Base-by-base conservation (phyloP, 768 basidiomycete species). In the Trametes villosa region DNA sequence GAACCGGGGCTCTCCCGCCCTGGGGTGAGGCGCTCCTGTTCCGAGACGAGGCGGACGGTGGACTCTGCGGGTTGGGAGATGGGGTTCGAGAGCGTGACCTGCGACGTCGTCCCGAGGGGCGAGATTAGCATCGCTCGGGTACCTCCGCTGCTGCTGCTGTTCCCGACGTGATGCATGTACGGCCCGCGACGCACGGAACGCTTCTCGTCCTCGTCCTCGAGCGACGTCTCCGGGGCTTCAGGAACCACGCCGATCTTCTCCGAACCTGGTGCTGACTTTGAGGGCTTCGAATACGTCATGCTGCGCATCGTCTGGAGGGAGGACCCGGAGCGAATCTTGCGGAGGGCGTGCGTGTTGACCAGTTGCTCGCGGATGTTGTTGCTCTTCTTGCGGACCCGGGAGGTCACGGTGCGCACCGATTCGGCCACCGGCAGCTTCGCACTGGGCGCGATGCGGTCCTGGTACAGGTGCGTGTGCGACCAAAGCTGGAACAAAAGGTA, bases 401-500 rank as follows among this genome's bases (percentile, higher is more conserved):
- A 18, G 3, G 63, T 65, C 7, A 63, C 51, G 7, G 59, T 56
- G n/a, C 67, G 67, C 0, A 67, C 59, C 9, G 67, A 65, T 9
- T 48, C 59, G 6, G 59, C 57, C n/a, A 53, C 63, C 52, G 60
- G 57, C 7, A 63, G 52, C 52, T 65, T 61, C 46, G 36, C 65
- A 50, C 60, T 67, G 13, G 65, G 67, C 18, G 49, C 44, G 8
- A 57, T 61, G 41, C 53, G 58, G 29, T 82, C 78, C 46, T 82
- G 73, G 69, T 91, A 94, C 17, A 94, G 78, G 64, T 85, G 77
- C 4, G 86, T 83, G 70, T 94, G 92, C 0, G 91, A 92, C 76
- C 80, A 89, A 3, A 92, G 76, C 70, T 93, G 92, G 74, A 94
- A 94, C 61, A 89, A 72, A 18, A 94, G 81, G 66, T 91, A 92